Evolutionary conservation across 2,329 filamentous ascomycete species (phyloP), one percentile per base, ranked within the genome.

Genomic region (Fusarium subglutinans): DNA sequence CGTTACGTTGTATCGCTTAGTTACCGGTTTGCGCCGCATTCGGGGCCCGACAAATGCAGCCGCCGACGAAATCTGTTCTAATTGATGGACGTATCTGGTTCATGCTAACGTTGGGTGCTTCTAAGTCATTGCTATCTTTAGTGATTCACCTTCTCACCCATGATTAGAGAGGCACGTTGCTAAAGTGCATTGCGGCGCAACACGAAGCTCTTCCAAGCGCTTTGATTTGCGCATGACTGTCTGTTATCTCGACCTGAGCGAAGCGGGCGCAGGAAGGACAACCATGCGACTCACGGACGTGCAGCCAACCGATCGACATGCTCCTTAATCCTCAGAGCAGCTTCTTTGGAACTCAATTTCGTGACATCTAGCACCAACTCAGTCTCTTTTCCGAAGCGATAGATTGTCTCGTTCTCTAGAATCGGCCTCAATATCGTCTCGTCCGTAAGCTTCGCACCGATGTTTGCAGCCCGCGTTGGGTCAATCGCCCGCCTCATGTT

Each of bases 401-500:
- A 55, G 11, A 43, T 30, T 3, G 14, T 6, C 20, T 55, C 24
- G 0, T 30, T 30, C 11, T 55, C 20, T 6, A 55, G 15, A 28
- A 55, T 18, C 6, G 8, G 24, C 20, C 51, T 43, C 51, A 55
- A 20, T n/a, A 30, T 18, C 2, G 3, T 44, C 26, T 56, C 38
- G 22, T 44, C 53, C 2, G 17, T 56, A 0, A 44, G 38, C 53
- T 44, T 44, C 8, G 51, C 51, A 0, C 1, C 8, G 0, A 56
- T 0, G 26, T 2, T 43, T 24, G 2, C 1, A n/a, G 0, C 1
- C 8, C 26, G 22, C 11, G 2, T 1, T 0, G 26, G 6, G 1
- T 44, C 9, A 9, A 15, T 20, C 17, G 26, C 53, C 0, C 38
- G 13, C 28, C 12, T 33, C 1, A 44, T 44, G 38, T 56, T 56